Percentiles rank a stretch among this genome's conserved stretches.
phyloP scores from a whole-genome alignment of 2,329 filamentous ascomycete genomes.

The Xylariaceae sp. region DNA sequence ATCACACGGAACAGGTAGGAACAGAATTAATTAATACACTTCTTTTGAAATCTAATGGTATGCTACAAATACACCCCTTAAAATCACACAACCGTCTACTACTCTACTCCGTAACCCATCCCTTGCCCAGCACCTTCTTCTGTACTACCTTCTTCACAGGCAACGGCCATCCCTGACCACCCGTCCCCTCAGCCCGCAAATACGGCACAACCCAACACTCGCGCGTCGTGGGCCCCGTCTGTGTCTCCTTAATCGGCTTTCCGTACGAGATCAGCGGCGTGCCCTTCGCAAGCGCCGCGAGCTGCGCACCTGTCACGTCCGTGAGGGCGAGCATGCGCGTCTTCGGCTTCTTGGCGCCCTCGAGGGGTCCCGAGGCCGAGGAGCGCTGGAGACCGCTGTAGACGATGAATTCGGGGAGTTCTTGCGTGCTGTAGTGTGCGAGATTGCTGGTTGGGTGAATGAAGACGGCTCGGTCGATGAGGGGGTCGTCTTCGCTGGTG shows the following conservation, averaged over 20 bases:
- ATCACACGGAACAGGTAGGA: background rate
- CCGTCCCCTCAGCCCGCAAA: conserved; percentile 61
- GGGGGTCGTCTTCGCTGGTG: conserved; percentile 26
- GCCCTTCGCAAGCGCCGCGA: conserved; percentile 73
- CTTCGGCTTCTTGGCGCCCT: conserved; percentile 51
- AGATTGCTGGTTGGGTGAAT: conserved; percentile 83
- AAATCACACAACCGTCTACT: background rate
- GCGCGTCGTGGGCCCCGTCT: conserved; percentile 44
- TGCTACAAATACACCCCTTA: background rate
- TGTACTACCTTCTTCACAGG: conserved; percentile 81
- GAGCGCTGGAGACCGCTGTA: conserved; percentile 79
- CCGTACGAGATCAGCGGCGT: conserved; percentile 80
- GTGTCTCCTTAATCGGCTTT: conserved; percentile 84
- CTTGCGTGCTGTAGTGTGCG: conserved; percentile 59
- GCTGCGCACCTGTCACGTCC: conserved; percentile 67
- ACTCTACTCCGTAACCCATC: conserved; percentile 63
- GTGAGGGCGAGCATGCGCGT: conserved; percentile 87
- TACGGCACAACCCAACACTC: conserved; percentile 82
- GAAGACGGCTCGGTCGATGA: conserved; percentile 65
- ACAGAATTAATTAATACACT: background rate
- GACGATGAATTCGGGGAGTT: conserved; percentile 81
- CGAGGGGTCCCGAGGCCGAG: conserved; percentile 37
- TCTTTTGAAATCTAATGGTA: no score
- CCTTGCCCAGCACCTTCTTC: conserved; percentile 63
- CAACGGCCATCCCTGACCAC: conserved; percentile 74